These are phyloP conservation scores for Kandelia obovata DNA, from an alignment of 345 rosid genomes.

Conservation along the genomic window DNA sequence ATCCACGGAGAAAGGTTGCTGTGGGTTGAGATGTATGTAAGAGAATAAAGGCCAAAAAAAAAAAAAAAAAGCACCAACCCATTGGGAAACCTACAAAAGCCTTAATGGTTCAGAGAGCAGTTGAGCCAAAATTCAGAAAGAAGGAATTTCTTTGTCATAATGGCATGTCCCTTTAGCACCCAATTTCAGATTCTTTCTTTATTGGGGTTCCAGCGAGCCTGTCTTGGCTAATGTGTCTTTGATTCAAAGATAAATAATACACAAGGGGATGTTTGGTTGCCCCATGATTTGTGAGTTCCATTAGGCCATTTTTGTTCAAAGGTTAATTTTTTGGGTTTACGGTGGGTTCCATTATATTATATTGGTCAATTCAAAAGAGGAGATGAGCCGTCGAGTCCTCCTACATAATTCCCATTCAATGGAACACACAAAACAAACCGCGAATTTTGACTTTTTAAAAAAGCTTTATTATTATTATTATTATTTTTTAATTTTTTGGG, in stretches of 20 bases:
- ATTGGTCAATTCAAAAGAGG: conserved; percentile 16
- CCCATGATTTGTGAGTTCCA: conserved; percentile 20
- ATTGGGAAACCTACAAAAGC: conserved; percentile 30
- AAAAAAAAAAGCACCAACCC: conserved; percentile 20
- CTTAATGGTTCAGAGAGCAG: conserved; percentile 15
- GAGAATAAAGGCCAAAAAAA: conserved; percentile 34
- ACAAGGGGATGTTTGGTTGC: conserved; percentile 23
- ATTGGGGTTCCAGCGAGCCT: conserved; percentile 11
- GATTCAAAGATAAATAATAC: conserved; percentile 34
- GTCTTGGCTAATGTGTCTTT: conserved; percentile 23
- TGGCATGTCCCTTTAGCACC: conserved; percentile 24
- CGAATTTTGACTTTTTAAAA: conserved; percentile 12
- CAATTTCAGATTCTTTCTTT: conserved; percentile 18
- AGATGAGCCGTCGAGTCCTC: conserved; percentile 11
- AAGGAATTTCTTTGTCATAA: conserved; percentile 39
- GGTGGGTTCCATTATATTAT: conserved; percentile 15
- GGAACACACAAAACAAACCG: conserved; percentile 24
- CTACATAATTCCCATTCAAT: not conserved
- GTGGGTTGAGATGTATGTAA: conserved; percentile 29
- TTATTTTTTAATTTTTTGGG: not conserved
- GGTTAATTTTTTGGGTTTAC: not conserved
- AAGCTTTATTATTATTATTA: not conserved
- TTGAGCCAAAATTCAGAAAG: conserved; percentile 15
- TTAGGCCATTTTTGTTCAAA: conserved; percentile 12
- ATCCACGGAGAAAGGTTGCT: conserved; percentile 42